Evolutionary conservation across 352 stramenopile species (phyloP).

Genomic region (Pseudoperonospora humuli): DNA sequence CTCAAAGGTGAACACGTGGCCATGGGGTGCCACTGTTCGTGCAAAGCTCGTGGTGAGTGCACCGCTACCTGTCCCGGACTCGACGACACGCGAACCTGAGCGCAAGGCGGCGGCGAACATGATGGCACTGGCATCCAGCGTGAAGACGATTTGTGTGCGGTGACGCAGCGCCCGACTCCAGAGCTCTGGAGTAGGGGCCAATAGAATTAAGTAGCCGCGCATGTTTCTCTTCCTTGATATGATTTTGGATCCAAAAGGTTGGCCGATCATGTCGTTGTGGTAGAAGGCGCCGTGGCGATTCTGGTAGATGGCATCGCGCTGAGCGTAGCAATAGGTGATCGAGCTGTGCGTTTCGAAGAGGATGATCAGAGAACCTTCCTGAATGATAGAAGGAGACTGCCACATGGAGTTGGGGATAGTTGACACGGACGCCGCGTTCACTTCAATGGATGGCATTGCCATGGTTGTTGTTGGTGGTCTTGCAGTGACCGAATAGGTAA

Average conservation of each 20-base stretch:
- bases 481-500: neutral
- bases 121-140: conserved; percentile 91
- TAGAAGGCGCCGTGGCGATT: conserved; percentile 96
- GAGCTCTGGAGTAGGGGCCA: conserved; percentile 94
- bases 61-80: conserved; percentile 88
- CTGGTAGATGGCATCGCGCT: conserved; percentile 88
- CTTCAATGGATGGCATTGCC: conserved; percentile 21
- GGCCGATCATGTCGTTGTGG: conserved; percentile 94
- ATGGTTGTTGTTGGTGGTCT: conserved; percentile 2
- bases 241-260: conserved; percentile 79
- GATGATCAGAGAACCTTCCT: conserved; percentile 91
- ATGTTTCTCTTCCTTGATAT: conserved; percentile 54
- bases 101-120: conserved; percentile 86
- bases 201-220: conserved; percentile 88
- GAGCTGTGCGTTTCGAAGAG: conserved; percentile 95
- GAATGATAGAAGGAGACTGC: conserved; percentile 41
- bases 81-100: conserved; percentile 88
- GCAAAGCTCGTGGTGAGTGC: conserved; percentile 91
- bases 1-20: conserved; percentile 96
- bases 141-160: conserved; percentile 97
- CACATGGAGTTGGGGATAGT: conserved; percentile 66
- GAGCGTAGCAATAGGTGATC: conserved; percentile 93
- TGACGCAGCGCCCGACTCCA: conserved; percentile 90
- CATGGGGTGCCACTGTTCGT: conserved; percentile 82
- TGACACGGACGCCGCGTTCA: conserved; percentile 19